phyloP scores from a whole-genome alignment of 805 yeast genomes.

The Candida tibetensis region DNA sequence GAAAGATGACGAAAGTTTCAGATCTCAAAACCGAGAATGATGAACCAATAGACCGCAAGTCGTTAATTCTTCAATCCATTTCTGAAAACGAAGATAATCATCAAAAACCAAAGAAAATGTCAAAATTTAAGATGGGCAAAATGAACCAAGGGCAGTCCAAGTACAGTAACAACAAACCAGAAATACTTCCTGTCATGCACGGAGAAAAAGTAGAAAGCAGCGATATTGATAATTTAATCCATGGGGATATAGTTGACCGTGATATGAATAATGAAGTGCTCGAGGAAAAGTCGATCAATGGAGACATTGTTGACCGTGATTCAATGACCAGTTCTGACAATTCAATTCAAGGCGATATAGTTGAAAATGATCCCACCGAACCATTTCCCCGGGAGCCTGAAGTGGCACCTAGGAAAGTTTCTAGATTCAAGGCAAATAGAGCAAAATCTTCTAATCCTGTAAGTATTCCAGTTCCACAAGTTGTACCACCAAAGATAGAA shows the following conservation, averaged over 20 bases:
- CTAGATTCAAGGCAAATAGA: constrained; percentile 11
- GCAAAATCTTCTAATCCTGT: neutral
- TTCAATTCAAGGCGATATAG: too few species aligned
- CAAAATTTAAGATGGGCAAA: constrained; percentile 5
- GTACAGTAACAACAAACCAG: neutral
- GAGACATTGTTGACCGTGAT: constrained; percentile 5
- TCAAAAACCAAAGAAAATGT: constrained; percentile 3
- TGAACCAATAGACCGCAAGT: constrained; percentile 12
- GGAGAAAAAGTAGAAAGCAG: neutral
- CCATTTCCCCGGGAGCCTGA: neutral
- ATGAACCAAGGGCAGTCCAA: neutral
- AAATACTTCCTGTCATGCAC: neutral
- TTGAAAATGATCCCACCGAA: too few species aligned
- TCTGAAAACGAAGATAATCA: constrained; percentile 11
- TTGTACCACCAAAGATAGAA: neutral
- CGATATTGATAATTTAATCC: neutral
- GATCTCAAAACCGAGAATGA: neutral
- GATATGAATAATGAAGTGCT: neutral
- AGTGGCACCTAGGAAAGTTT: constrained; percentile 6
- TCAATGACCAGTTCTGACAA: neutral
- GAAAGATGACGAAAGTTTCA: constrained; percentile 1
- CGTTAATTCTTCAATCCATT: constrained; percentile 13
- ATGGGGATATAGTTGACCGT: constrained; percentile 1
- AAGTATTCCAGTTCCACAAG: neutral
- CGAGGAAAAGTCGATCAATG: neutral